phyloP scores from a whole-genome alignment of 352 stramenopile species.

The Globisporangium orthogonon region DNA sequence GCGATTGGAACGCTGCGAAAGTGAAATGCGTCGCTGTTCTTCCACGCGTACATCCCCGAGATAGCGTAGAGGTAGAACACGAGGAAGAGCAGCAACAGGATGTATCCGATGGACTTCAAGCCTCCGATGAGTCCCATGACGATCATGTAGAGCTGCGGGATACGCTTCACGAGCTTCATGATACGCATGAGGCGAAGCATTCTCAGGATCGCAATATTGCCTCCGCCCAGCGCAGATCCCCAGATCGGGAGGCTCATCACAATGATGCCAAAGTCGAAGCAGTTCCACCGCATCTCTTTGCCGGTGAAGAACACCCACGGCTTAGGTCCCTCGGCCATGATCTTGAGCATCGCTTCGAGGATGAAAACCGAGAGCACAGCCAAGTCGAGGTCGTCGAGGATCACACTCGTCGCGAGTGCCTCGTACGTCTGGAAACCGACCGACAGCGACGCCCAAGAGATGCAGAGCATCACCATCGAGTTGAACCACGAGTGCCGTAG shows the following conservation, averaged over 20 bases:
- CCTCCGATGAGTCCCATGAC: conserved; percentile 86
- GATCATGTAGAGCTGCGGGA: conserved; percentile 90
- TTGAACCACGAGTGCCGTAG: conserved; percentile 57
- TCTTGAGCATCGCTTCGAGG: conserved; percentile 70
- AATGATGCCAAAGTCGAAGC: conserved; percentile 81
- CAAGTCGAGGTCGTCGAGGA: conserved; percentile 62
- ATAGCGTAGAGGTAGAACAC: conserved; percentile 90
- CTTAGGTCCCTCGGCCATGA: conserved; percentile 59
- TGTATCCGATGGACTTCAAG: conserved; percentile 89
- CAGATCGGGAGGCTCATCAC: conserved; percentile 71
- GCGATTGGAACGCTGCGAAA: conserved; percentile 71
- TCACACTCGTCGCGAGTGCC: conserved; percentile 23
- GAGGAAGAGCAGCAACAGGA: conserved; percentile 80
- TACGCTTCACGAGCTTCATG: conserved; percentile 87
- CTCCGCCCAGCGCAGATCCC: conserved; percentile 53
- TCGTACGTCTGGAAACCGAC: conserved; percentile 80
- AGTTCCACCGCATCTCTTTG: conserved; percentile 77
- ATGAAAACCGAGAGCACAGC: conserved; percentile 70
- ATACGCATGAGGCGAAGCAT: conserved; percentile 86
- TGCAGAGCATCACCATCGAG: conserved; percentile 64
- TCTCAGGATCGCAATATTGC: conserved; percentile 76
- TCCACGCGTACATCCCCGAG: conserved; percentile 88
- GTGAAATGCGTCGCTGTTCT: conserved; percentile 83
- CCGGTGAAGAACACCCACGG: conserved; percentile 76
- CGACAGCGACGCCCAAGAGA: conserved; percentile 73